phyloP scores from a whole-genome alignment of 2,329 filamentous ascomycete genomes.

The Fusarium avenaceum region DNA sequence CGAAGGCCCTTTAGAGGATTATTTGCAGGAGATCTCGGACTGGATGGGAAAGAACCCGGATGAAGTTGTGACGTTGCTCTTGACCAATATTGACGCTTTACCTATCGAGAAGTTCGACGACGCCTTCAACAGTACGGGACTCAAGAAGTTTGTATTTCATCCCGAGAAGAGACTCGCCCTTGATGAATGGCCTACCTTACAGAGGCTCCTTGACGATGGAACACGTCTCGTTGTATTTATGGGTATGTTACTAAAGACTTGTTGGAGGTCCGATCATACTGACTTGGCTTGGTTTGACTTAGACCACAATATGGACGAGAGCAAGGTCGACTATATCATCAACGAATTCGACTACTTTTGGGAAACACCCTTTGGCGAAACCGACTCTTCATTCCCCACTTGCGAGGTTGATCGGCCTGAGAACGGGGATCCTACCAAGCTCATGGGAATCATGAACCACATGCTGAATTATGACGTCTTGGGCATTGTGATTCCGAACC shows the following conservation, averaged over 20 bases:
- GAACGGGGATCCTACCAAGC: slow-evolving; percentile 42
- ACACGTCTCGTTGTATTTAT: slow-evolving; percentile 80
- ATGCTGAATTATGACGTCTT: slow-evolving; percentile 50
- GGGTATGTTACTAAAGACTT: slow-evolving; percentile 58
- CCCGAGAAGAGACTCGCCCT: slow-evolving; percentile 59
- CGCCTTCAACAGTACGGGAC: slow-evolving; percentile 67
- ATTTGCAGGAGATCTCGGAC: slow-evolving; percentile 68
- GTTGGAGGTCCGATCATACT: slow-evolving; percentile 14
- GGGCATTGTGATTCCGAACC: slow-evolving; percentile 52
- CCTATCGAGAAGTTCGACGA: slow-evolving; percentile 67
- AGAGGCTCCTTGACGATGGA: slow-evolving; percentile 71
- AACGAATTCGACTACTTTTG: slow-evolving; percentile 76
- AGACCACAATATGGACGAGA: slow-evolving; percentile 71
- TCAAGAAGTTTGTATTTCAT: slow-evolving; percentile 69
- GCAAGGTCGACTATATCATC: slow-evolving; percentile 71
- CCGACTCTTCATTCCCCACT: slow-evolving; percentile 69
- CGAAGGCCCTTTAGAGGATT: slow-evolving; percentile 68
- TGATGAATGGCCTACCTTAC: slow-evolving; percentile 77
- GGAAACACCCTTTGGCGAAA: slow-evolving; percentile 79
- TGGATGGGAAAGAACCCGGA: slow-evolving; percentile 72
- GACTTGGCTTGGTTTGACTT: slow-evolving; percentile 47
- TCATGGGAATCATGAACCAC: slow-evolving; percentile 50
- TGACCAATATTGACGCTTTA: slow-evolving; percentile 73
- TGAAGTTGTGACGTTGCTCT: slow-evolving; percentile 73
- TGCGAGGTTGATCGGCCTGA: slow-evolving; percentile 75